Evolutionary conservation across 2,329 filamentous ascomycete species (phyloP), one percentile per base, ranked within the genome.

Genomic region (Helotiales sp.): DNA sequence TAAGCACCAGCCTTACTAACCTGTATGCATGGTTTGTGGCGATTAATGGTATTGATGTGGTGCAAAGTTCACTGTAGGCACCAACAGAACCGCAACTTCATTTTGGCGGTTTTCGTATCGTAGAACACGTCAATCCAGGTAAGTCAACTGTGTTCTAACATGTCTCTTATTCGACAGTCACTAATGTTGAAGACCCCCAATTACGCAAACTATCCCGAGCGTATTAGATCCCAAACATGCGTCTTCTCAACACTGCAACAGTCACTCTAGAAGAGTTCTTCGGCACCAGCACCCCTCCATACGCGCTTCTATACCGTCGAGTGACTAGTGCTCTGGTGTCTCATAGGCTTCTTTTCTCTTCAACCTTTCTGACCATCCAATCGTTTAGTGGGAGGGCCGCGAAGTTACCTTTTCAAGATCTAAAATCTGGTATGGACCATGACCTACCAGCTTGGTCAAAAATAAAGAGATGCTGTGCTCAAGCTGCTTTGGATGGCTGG

Each of bases 341-440:
- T 40, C 10, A 40, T 3, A 3, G 17, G 10, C n/a, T 5, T 11
- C 13, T 2, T 43, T 43, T 43, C 15, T 17, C 37, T 17, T 43
- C 37, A 43, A 2, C 4, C 6, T 43, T 6, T 5, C 13, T 43
- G 37, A 43, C 7, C n/a, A 4, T 43, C 5, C 15, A 43, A 43
- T 43, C 10, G n/a, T 43, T 6, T 43, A 43, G 43, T 62, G 59
- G 59, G 59, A 34, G 10, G 30, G 28, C 22, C 40, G 49, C 15
- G 43, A 62, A 37, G 47, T 62, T 10, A 20, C 59, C 20, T 50
- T 62, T 20, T n/a, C 59, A 62, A 37, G 59, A 62, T 13, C 28
- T 62, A 20, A 5, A 40, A 22, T 32, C 24, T 2, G 59, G 30
- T n/a, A n/a, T n/a, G n/a, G n/a, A n/a, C 15, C 24, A 20, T 24